A percentile compares a stretch with the other conserved stretches of the same genome.
These are phyloP conservation scores for Talaromyces adpressus DNA, from an alignment of 495 filamentous ascomycete species.

Conservation along the genomic window DNA sequence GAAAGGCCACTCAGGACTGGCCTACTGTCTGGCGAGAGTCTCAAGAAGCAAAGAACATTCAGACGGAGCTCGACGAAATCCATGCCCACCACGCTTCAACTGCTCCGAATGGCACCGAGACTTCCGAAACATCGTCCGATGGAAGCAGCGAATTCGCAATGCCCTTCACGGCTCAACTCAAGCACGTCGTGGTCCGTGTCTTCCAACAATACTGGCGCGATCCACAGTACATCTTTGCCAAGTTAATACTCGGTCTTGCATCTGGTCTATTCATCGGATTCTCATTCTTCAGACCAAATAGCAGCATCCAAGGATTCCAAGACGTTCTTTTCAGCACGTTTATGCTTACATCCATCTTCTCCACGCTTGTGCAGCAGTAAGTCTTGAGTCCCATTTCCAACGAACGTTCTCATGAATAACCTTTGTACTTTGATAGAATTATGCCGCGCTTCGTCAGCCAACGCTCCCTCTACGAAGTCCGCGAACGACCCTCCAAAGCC, in stretches of 20 bases:
- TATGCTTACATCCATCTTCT: slow-evolving; percentile 51
- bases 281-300: slow-evolving; percentile 43
- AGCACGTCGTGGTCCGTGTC: slow-evolving; percentile 28
- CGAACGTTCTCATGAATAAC: too few species aligned
- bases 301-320: slow-evolving; percentile 42
- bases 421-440: too few species aligned
- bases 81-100: slow-evolving; percentile 36
- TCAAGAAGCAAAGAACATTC: slow-evolving; percentile 55
- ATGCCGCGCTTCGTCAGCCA: slow-evolving; percentile 65
- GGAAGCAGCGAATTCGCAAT: slow-evolving; percentile 40
- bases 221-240: slow-evolving; percentile 31
- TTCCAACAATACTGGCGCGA: slow-evolving; percentile 41
- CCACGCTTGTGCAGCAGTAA: slow-evolving; percentile 43
- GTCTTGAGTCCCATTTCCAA: too few species aligned
- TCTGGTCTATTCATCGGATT: slow-evolving; percentile 57
- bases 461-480: slow-evolving; percentile 60
- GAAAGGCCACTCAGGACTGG: slow-evolving; percentile 74
- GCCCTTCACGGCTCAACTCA: slow-evolving; percentile 41
- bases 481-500: slow-evolving; percentile 60
- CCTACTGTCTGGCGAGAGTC: slow-evolving; percentile 69
- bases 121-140: slow-evolving; percentile 5
- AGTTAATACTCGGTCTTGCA: slow-evolving; percentile 35
- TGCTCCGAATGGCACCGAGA: slow-evolving; percentile 14
- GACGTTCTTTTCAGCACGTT: slow-evolving; percentile 53
- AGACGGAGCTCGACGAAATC: slow-evolving; percentile 58